These are phyloP conservation scores for Aspergillus tamarii DNA, from an alignment of 2,329 filamentous ascomycete species.

Conservation along the genomic window DNA sequence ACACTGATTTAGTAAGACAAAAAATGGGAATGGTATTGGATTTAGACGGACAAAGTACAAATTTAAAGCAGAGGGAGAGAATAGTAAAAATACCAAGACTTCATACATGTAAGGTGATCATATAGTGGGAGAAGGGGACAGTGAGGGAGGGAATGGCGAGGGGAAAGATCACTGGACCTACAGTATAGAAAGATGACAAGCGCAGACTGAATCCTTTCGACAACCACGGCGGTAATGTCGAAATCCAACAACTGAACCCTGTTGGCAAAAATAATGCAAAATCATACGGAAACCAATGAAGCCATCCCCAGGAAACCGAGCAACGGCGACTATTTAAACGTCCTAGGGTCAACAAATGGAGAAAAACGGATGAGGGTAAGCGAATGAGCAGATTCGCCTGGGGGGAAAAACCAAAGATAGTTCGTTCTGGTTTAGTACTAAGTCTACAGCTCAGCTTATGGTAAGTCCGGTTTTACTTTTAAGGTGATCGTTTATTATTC, in stretches of 20 bases:
- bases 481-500: conserved; percentile 11
- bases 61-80: neutral
- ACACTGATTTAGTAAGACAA: neutral
- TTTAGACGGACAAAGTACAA: neutral
- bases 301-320: conserved; percentile 1
- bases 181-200: conserved; percentile 1
- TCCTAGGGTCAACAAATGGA: conserved; percentile 6
- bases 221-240: neutral
- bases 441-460: conserved; percentile 14
- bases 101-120: neutral
- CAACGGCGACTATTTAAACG: conserved; percentile 15
- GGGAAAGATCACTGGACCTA: neutral
- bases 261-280: conserved; percentile 4
- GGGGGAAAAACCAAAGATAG: conserved; percentile 8
- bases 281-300: conserved; percentile 7
- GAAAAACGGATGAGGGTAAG: neutral
- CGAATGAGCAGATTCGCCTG: conserved; percentile 10
- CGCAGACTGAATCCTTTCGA: conserved; percentile 4
- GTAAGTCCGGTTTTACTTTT: conserved; percentile 11
- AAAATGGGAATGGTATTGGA: neutral
- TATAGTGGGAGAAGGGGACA: neutral
- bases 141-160: neutral
- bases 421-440: conserved; percentile 9
- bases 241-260: neutral
- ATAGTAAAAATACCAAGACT: neutral